phyloP scores from a whole-genome alignment of 371 early-diverging fungal species.

The Batrachochytrium dendrobatidis region DNA sequence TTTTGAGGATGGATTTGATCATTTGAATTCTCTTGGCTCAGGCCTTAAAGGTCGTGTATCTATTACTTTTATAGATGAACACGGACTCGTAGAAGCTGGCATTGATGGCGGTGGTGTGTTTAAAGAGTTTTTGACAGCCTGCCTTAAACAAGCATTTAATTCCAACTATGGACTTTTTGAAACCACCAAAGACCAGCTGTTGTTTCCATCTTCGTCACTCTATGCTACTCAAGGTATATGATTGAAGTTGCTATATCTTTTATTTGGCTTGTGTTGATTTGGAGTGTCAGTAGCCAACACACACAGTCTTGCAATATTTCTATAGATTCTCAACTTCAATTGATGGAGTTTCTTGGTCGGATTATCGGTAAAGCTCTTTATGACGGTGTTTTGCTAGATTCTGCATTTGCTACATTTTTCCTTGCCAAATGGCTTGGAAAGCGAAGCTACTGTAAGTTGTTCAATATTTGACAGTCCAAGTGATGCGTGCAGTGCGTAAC shows the following conservation, averaged over 20 bases:
- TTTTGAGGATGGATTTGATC: slow-evolving; percentile 81
- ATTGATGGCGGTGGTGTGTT: slow-evolving; percentile 92
- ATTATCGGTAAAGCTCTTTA: slow-evolving; percentile 92
- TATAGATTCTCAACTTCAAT: slow-evolving; percentile 51
- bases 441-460: slow-evolving; percentile 54
- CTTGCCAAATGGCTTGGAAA: slow-evolving; percentile 78
- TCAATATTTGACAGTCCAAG: neutral
- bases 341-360: slow-evolving; percentile 80
- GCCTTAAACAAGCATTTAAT: slow-evolving; percentile 78
- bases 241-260: slow-evolving; percentile 3
- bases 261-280: no score
- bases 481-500: no score
- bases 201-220: slow-evolving; percentile 72
- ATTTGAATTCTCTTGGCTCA: slow-evolving; percentile 46
- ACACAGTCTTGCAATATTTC: neutral
- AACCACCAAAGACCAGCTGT: slow-evolving; percentile 61
- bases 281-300: neutral
- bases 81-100: slow-evolving; percentile 83
- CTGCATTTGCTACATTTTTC: slow-evolving; percentile 87
- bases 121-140: slow-evolving; percentile 82
- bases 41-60: slow-evolving; percentile 65
- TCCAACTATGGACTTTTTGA: slow-evolving; percentile 69
- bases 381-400: slow-evolving; percentile 88
- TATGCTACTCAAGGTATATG: slow-evolving; percentile 47
- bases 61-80: slow-evolving; percentile 78